phyloP scores from a whole-genome alignment of 306 rosid genomes.

The Trifolium fragiferum region DNA sequence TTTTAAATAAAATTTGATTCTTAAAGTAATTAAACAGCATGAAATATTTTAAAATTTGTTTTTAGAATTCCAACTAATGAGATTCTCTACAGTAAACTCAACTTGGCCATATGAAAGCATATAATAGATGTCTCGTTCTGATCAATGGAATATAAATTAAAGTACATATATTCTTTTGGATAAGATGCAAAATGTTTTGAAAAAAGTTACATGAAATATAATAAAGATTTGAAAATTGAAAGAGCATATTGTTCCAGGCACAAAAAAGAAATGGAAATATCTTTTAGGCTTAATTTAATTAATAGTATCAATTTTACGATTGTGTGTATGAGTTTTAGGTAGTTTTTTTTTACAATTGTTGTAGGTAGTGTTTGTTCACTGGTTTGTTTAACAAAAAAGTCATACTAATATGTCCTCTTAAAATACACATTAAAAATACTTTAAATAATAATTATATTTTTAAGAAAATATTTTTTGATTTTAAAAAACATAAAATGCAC shows the following conservation, averaged over 20 bases:
- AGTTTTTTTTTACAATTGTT: too few species aligned
- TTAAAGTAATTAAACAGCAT: neutral
- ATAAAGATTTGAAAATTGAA: too few species aligned
- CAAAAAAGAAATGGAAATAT: neutral
- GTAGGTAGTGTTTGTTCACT: too few species aligned
- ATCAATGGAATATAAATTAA: conserved; percentile 17
- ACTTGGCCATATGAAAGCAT: conserved; percentile 4
- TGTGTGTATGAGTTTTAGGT: too few species aligned
- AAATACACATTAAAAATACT: too few species aligned
- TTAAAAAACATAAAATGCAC: too few species aligned
- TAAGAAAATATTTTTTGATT: too few species aligned
- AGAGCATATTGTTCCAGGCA: neutral
- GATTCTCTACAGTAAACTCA: conserved; percentile 32
- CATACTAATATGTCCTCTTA: too few species aligned
- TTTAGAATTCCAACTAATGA: conserved; percentile 36
- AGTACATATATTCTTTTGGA: conserved; percentile 27
- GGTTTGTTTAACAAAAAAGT: too few species aligned
- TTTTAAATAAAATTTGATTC: conserved; percentile 37
- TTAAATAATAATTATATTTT: too few species aligned
- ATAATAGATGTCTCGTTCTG: conserved; percentile 30
- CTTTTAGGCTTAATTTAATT: too few species aligned
- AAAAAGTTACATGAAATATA: conserved; percentile 16
- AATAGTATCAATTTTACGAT: too few species aligned
- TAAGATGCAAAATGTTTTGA: conserved; percentile 36
- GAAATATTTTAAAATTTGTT: neutral